phyloP scores from a whole-genome alignment of 1,284 basidiomycete species.

The Leccinum angustisporum region DNA sequence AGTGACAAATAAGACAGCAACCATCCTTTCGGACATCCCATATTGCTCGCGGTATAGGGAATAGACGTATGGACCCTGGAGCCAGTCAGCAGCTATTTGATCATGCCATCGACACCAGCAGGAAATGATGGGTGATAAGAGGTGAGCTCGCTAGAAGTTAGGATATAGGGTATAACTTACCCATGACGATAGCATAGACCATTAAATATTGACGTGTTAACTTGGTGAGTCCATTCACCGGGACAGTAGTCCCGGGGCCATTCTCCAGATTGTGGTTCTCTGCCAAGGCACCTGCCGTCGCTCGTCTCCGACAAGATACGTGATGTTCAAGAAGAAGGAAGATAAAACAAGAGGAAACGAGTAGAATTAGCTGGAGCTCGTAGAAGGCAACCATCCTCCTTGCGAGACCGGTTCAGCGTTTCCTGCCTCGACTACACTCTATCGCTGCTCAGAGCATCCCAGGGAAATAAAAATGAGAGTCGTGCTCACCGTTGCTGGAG shows the following conservation, averaged over 20 bases:
- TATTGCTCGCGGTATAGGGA: conserved; percentile 73
- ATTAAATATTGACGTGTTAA: conserved; percentile 59
- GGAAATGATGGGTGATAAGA: background rate
- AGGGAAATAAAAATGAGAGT: background rate
- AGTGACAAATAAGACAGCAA: conserved; percentile 69
- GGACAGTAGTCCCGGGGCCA: conserved; percentile 26
- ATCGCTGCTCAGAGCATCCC: background rate
- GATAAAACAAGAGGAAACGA: conserved; percentile 45
- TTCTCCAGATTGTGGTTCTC: conserved; percentile 36
- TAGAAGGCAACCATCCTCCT: conserved; percentile 44
- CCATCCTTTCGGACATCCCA: conserved; percentile 56
- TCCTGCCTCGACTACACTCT: background rate
- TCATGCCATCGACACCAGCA: background rate
- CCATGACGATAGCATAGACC: conserved; percentile 74
- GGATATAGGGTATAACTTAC: conserved; percentile 35
- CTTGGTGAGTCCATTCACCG: conserved; percentile 32
- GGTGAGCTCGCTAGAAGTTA: conserved; percentile 3
- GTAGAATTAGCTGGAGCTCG: conserved; percentile 49
- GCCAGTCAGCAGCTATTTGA: conserved; percentile 66
- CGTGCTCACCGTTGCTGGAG: conserved; percentile 12
- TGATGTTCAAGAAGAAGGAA: conserved; percentile 50
- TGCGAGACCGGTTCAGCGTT: background rate
- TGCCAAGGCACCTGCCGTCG: conserved; percentile 17
- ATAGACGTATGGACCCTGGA: conserved; percentile 77
- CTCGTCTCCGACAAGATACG: conserved; percentile 35